Conservation (phyloP, 1,139 yeast genomes). For the Suhomyces panamericanus region DNA sequence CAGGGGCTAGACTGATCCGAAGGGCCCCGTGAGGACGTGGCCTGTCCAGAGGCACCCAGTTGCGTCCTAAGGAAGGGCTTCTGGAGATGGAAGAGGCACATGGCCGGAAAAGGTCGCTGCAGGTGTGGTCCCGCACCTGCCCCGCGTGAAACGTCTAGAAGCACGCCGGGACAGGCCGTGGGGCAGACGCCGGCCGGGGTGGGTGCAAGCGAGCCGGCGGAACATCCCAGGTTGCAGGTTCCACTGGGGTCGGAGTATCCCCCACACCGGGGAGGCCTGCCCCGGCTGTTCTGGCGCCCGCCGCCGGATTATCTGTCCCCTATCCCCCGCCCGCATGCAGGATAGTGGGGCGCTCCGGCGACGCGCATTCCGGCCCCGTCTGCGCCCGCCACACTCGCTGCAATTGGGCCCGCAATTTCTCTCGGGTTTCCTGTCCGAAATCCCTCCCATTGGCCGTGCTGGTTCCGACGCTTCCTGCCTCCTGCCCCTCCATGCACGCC, state of each 20-base stretch:
- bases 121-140: conserved; percentile 1
- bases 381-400: too few species aligned
- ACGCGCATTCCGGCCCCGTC: too few species aligned
- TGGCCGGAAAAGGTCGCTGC: not conserved
- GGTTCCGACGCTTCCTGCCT: not conserved
- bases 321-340: too few species aligned
- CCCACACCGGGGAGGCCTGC: too few species aligned
- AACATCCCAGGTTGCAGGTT: not conserved
- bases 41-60: not conserved
- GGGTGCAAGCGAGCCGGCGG: not conserved
- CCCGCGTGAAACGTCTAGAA: conserved; percentile 1
- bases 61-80: not conserved
- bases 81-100: not conserved
- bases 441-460: not conserved
- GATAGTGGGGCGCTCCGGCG: too few species aligned
- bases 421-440: not conserved
- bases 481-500: not conserved
- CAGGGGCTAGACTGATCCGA: not conserved
- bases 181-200: not conserved
- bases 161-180: not conserved
- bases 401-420: too few species aligned
- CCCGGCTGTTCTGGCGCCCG: too few species aligned
- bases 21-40: not conserved
- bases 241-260: too few species aligned
- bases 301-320: too few species aligned